Evolutionary conservation across 2,329 filamentous ascomycete genomes (phyloP).

Genomic region (Dothideomycetes sp.): DNA sequence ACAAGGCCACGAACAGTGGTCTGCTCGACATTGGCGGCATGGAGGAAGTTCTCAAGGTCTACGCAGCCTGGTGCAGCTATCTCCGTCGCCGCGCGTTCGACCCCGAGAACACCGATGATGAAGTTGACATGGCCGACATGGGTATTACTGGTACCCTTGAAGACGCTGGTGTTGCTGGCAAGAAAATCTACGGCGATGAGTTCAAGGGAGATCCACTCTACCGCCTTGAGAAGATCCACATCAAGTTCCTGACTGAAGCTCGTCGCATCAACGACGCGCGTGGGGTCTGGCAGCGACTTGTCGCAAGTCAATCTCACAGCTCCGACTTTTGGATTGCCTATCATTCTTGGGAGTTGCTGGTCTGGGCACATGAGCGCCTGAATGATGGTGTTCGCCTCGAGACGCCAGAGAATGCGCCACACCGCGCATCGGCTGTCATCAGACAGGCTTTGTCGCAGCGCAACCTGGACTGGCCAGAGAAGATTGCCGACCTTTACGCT

Average conservation of each 20-base stretch:
- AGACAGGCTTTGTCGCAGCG: constrained; percentile 54
- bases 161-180: constrained; percentile 67
- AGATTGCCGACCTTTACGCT: constrained; percentile 60
- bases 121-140: constrained; percentile 79
- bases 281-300: constrained; percentile 37
- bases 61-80: constrained; percentile 90
- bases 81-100: constrained; percentile 76
- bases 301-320: constrained; percentile 58
- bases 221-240: constrained; percentile 80
- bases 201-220: constrained; percentile 84
- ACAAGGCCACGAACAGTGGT: constrained; percentile 77
- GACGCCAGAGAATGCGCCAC: constrained; percentile 49
- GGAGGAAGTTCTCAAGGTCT: constrained; percentile 80
- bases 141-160: constrained; percentile 79
- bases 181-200: constrained; percentile 61
- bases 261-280: constrained; percentile 67
- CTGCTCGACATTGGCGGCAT: constrained; percentile 77
- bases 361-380: constrained; percentile 48
- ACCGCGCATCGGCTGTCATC: constrained; percentile 64
- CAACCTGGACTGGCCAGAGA: constrained; percentile 66
- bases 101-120: constrained; percentile 60
- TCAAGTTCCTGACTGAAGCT: constrained; percentile 82
- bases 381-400: constrained; percentile 39
- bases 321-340: constrained; percentile 92
- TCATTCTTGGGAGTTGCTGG: constrained; percentile 82